These are phyloP conservation scores for Podochytrium sp. DNA, from an alignment of 192 early-diverging fungal species.

Conservation along the genomic window DNA sequence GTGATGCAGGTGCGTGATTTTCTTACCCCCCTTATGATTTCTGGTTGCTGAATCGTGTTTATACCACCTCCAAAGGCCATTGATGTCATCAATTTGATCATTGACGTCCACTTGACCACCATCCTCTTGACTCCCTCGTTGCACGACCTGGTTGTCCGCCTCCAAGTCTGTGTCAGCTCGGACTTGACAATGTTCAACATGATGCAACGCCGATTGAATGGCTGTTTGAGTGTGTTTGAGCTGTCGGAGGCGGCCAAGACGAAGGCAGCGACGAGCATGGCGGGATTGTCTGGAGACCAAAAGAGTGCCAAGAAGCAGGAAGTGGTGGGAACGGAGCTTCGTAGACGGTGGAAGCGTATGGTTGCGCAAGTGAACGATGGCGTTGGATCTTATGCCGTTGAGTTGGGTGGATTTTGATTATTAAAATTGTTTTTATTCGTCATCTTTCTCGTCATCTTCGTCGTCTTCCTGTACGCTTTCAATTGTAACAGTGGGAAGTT, in stretches of 20 bases:
- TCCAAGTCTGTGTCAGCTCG: constrained; percentile 3
- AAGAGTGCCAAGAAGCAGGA: constrained; percentile 23
- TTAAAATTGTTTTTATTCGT: constrained; percentile 4
- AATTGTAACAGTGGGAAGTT: too few species aligned
- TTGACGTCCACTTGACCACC: constrained; percentile 26
- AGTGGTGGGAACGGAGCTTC: constrained; percentile 2
- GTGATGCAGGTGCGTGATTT: constrained; percentile 6
- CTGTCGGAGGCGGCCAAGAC: not conserved
- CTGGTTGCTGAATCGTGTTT: not conserved
- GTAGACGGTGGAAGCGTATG: constrained; percentile 35
- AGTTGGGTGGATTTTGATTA: constrained; percentile 22
- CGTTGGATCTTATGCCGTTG: constrained; percentile 26
- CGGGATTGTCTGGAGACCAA: not conserved
- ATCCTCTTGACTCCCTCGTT: constrained; percentile 29
- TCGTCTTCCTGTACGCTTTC: too few species aligned
- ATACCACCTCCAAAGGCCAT: constrained; percentile 10
- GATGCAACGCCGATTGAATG: constrained; percentile 22
- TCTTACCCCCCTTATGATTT: not conserved
- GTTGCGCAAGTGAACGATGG: constrained; percentile 30
- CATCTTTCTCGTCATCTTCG: too few species aligned
- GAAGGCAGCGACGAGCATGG: not conserved
- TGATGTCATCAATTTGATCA: constrained; percentile 20
- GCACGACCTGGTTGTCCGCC: not conserved
- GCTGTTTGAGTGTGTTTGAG: constrained; percentile 25
- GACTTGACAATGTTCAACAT: constrained; percentile 15